These are phyloP conservation scores for Neltuma alba DNA, from an alignment of 306 rosid species.

Conservation along the genomic window DNA sequence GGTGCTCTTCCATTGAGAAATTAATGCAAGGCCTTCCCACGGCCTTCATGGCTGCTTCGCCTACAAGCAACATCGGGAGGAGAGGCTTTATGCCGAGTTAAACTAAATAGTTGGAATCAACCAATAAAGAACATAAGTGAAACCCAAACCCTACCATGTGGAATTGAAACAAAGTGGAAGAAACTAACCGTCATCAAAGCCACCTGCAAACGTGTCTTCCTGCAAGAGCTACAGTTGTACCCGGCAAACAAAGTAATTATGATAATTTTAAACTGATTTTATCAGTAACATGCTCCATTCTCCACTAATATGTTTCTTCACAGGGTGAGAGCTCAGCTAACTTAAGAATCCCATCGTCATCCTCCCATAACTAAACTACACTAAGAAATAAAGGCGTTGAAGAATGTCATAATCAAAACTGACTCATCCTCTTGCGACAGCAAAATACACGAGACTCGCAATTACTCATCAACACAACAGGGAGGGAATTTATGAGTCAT, in stretches of 20 bases:
- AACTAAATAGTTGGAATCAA: background rate
- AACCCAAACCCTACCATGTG: background rate
- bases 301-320: background rate
- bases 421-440: conserved; percentile 35
- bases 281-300: background rate
- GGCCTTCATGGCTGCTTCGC: background rate
- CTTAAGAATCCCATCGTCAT: conserved; percentile 35
- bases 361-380: conserved; percentile 25
- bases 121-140: background rate
- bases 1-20: background rate
- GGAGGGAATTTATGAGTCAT: background rate
- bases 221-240: background rate
- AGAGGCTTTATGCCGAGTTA: background rate
- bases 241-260: background rate
- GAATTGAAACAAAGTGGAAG: background rate
- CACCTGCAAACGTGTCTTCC: conserved; percentile 7
- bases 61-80: background rate
- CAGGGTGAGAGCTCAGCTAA: conserved; percentile 10
- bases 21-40: background rate
- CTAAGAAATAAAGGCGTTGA: conserved; percentile 29
- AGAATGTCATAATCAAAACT: conserved; percentile 37
- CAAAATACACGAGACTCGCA: too few relatives aligned
- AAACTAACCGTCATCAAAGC: background rate
- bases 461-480: conserved; percentile 20
- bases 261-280: background rate